Evolutionary conservation across 352 stramenopile genomes (phyloP).

Genomic region (Phytophthora cryptogea): DNA sequence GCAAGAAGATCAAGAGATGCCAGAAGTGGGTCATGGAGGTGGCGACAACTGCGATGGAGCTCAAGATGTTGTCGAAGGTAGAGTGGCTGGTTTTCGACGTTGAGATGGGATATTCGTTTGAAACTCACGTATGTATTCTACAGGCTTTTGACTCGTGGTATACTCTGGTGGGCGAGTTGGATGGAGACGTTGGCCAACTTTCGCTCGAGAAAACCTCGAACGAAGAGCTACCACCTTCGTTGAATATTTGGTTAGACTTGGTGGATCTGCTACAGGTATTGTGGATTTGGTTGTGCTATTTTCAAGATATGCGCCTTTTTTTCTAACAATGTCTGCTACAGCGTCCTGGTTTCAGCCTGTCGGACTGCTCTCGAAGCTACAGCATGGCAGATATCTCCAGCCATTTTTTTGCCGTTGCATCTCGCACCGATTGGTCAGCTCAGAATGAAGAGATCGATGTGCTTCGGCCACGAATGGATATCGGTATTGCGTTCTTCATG

Average conservation of each 20-base stretch:
- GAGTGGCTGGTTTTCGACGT: not conserved
- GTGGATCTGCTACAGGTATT: conserved; percentile 77
- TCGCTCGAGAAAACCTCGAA: conserved; percentile 59
- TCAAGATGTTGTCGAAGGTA: conserved; percentile 58
- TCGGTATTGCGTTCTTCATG: conserved; percentile 70
- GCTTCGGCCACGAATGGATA: conserved; percentile 44
- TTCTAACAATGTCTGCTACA: conserved; percentile 23
- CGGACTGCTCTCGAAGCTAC: conserved; percentile 40
- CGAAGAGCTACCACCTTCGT: conserved; percentile 56
- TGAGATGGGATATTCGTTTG: not conserved
- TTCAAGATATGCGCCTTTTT: conserved; percentile 1
- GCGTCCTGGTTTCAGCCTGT: conserved; percentile 62
- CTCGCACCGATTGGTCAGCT: conserved; percentile 31
- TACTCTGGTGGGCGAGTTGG: conserved; percentile 51
- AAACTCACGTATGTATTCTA: too few species aligned
- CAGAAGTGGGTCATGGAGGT: conserved; percentile 84
- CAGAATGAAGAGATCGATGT: conserved; percentile 19
- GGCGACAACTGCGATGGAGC: conserved; percentile 48
- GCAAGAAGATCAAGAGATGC: conserved; percentile 73
- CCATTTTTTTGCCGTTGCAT: conserved; percentile 55
- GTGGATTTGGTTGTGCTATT: not conserved
- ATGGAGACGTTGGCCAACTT: conserved; percentile 34
- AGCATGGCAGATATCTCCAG: conserved; percentile 44
- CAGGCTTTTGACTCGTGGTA: conserved; percentile 84
- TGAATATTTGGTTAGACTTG: conserved; percentile 79